Evolutionary conservation across 2,329 filamentous ascomycete genomes (phyloP).

Genomic region (Trichoderma sp.): DNA sequence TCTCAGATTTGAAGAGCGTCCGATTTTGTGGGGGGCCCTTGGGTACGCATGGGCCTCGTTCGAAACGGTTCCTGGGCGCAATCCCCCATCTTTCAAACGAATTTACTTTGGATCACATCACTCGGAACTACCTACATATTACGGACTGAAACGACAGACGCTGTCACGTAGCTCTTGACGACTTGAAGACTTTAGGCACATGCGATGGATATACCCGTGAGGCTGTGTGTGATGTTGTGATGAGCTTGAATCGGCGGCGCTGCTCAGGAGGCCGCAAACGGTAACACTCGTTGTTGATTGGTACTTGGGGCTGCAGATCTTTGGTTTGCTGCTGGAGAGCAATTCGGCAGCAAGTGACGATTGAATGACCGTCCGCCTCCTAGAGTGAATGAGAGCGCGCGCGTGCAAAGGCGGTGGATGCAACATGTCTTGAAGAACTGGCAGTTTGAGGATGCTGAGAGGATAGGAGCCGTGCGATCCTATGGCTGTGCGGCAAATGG

Average conservation of each 20-base stretch:
- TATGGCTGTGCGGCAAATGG: slow-evolving; percentile 19
- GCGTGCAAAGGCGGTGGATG: slow-evolving; percentile 38
- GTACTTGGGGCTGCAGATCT: neutral
- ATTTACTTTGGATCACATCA: slow-evolving; percentile 40
- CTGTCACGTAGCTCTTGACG: slow-evolving; percentile 42
- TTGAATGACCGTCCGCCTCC: neutral
- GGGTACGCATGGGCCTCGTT: slow-evolving; percentile 33
- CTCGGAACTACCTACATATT: slow-evolving; percentile 38
- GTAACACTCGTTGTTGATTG: neutral
- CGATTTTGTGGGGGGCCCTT: slow-evolving; percentile 35
- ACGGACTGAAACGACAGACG: slow-evolving; percentile 39
- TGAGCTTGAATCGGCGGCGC: slow-evolving; percentile 37
- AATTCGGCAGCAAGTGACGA: neutral
- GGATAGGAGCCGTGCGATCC: slow-evolving; percentile 26
- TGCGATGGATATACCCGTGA: slow-evolving; percentile 48
- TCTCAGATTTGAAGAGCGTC: slow-evolving; percentile 23
- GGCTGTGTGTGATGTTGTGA: slow-evolving; percentile 41
- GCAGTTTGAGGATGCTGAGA: slow-evolving; percentile 32
- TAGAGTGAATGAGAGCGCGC: slow-evolving; percentile 9
- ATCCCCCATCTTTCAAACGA: slow-evolving; percentile 33
- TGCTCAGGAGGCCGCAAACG: slow-evolving; percentile 23
- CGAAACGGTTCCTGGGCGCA: slow-evolving; percentile 33
- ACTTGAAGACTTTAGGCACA: slow-evolving; percentile 42
- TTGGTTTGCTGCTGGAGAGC: neutral
- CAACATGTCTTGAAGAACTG: slow-evolving; percentile 36